A percentile compares a stretch with the other conserved stretches of the same genome.
These are phyloP conservation scores for Sonneratia caseolaris DNA, from an alignment of 345 rosid species.

Conservation along the genomic window DNA sequence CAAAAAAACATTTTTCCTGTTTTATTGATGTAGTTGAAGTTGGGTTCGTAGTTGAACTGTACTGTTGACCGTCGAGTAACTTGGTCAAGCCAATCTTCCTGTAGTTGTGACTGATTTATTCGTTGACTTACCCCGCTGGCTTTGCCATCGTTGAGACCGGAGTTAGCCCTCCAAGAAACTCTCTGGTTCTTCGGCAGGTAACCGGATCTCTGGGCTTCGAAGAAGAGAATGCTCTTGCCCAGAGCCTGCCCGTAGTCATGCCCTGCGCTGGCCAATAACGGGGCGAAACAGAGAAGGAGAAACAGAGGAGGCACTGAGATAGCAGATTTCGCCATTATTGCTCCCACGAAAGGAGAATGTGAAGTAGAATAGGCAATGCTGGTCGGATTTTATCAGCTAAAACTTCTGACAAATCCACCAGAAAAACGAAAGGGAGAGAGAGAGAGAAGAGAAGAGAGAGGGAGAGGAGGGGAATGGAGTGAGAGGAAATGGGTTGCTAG, in stretches of 20 bases:
- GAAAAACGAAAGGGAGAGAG: conserved; percentile 6
- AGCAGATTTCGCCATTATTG: background rate
- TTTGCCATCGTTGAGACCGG: conserved; percentile 17
- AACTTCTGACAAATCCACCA: conserved; percentile 29
- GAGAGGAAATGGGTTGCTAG: conserved; percentile 14
- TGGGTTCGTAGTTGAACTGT: too few relatives aligned
- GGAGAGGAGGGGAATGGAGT: conserved; percentile 9
- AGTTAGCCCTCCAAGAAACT: conserved; percentile 21
- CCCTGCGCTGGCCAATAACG: conserved; percentile 43
- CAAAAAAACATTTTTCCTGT: background rate
- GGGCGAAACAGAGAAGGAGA: conserved; percentile 23
- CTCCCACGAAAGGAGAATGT: background rate
- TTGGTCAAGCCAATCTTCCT: background rate
- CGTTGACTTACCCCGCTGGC: conserved; percentile 13
- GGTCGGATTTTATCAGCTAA: conserved; percentile 31
- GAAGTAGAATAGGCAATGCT: conserved; percentile 26
- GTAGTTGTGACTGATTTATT: too few relatives aligned
- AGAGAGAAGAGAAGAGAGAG: background rate
- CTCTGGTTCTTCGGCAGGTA: conserved; percentile 19
- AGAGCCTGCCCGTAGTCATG: conserved; percentile 35
- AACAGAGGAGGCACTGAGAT: conserved; percentile 33
- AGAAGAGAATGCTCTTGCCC: conserved; percentile 22
- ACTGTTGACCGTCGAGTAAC: too few relatives aligned
- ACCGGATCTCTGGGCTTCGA: conserved; percentile 30
- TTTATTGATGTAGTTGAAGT: too few relatives aligned